These are phyloP conservation scores for Buddleja alternifolia DNA, from an alignment of 257 asterid species.

Conservation along the genomic window DNA sequence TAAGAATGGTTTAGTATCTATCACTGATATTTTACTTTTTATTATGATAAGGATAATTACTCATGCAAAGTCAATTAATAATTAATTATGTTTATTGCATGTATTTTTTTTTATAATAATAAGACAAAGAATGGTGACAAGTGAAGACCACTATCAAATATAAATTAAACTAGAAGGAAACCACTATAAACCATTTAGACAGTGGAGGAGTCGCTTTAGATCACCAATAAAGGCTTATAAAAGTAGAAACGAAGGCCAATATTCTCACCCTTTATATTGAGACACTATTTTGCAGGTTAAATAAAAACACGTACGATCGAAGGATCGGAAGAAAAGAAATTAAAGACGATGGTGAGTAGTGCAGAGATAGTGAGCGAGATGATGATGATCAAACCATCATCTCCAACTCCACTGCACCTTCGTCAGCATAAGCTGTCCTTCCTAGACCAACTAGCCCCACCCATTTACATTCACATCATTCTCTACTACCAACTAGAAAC, in stretches of 20 bases:
- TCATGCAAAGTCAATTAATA: too few relatives aligned
- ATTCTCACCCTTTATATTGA: background rate
- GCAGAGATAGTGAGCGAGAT: constrained; percentile 19
- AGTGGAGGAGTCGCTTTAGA: background rate
- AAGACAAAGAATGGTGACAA: too few relatives aligned
- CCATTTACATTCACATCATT: constrained; percentile 30
- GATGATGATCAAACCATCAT: constrained; percentile 50
- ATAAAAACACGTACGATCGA: background rate
- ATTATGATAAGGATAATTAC: too few relatives aligned
- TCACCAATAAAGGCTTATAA: background rate
- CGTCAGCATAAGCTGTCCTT: constrained; percentile 38
- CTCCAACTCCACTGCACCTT: constrained; percentile 44
- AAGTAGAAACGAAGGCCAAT: background rate
- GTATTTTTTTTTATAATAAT: too few relatives aligned
- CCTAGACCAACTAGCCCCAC: constrained; percentile 48
- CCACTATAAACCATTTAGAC: background rate
- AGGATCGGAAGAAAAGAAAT: background rate
- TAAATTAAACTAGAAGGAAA: too few relatives aligned
- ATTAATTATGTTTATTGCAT: too few relatives aligned
- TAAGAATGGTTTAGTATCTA: too few relatives aligned
- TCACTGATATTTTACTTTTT: too few relatives aligned
- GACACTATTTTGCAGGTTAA: too few relatives aligned
- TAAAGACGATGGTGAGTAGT: constrained; percentile 17
- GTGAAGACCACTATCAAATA: too few relatives aligned
- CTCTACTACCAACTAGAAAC: constrained; percentile 29